A percentile compares a stretch with the other conserved stretches of the same genome.
These are phyloP conservation scores for Metarhizium rileyi DNA, from an alignment of 2,329 filamentous ascomycete species.

Conservation along the genomic window DNA sequence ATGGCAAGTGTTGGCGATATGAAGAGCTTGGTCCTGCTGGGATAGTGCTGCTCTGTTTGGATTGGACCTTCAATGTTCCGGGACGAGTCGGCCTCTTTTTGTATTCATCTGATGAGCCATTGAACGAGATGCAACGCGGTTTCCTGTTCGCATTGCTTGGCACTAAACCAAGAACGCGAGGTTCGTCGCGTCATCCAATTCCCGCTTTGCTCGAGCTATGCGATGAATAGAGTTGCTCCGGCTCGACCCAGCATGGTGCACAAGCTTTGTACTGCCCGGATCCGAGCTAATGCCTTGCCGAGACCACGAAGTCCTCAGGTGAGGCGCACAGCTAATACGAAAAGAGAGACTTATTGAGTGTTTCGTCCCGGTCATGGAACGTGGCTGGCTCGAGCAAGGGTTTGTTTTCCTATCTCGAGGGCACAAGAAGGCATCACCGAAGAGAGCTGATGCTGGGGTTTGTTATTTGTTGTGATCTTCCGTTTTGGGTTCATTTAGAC, in stretches of 20 bases:
- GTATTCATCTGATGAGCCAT: not conserved
- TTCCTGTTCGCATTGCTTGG: not conserved
- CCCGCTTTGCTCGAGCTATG: not conserved
- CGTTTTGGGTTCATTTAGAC: too few relatives aligned
- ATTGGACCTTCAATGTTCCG: too few relatives aligned
- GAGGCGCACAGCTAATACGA: not conserved
- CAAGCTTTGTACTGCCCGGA: not conserved
- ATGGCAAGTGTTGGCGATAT: not conserved
- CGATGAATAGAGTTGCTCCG: not conserved
- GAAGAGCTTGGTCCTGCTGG: too few relatives aligned
- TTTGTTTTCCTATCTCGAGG: too few relatives aligned
- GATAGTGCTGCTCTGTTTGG: not conserved
- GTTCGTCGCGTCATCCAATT: not conserved
- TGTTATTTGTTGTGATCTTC: too few relatives aligned
- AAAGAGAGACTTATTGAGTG: not conserved
- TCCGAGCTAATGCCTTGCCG: not conserved
- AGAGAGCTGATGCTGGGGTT: too few relatives aligned
- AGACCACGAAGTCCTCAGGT: not conserved
- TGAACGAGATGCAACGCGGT: not conserved
- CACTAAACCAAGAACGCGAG: not conserved
- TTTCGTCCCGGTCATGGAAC: too few relatives aligned
- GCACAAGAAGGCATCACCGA: too few relatives aligned
- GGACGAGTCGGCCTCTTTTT: not conserved
- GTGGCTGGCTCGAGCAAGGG: too few relatives aligned
- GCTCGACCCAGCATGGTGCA: not conserved